Evolutionary conservation across 2,329 filamentous ascomycete species (phyloP), one percentile per base, ranked within the genome.

Genomic region (Arthroderma sp.): DNA sequence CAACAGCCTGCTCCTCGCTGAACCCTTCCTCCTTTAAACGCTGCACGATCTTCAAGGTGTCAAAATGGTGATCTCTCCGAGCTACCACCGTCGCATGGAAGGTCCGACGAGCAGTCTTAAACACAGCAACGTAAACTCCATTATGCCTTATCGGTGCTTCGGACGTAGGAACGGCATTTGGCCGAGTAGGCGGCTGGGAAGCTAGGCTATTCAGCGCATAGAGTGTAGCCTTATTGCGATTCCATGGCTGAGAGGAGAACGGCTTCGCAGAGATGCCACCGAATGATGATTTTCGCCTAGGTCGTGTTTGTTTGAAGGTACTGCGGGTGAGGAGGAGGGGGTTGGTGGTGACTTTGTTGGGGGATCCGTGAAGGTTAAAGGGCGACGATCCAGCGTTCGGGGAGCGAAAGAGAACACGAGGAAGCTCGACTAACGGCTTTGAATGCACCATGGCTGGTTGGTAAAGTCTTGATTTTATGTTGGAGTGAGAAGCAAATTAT

Each of bases 1-100:
- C 89, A 28, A 86, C 87, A 2, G 88, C 82, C 66, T 98, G 91
- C 54, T 88, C 83, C 64, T 96, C 89, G 27, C 86, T 94, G 63
- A 96, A 95, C 0, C 91, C 91, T 62, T 98, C 91, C 53, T 78
- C 78, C 63, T 89, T 81, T 36, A 98, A 71, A 43, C 86, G 75
- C 66, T 94, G 86, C 34, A 98, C 88, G 61, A 98, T 94, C 68
- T 94, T 95, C 50, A 98, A 76, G 1, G 91, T 98, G 66, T 98
- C 91, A 61, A 98, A 98, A 65, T 98, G 88, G 65, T 98, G 91
- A 57, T 95, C 88, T 52, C 83, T 77, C 43, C 64, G 61, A 42
- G 69, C 74, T 33, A 66, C 57, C 2, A 76, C 61, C 1, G 85
- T 82, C 32, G 78, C 75, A 62, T 87, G 83, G 61, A 56, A 67